Percentiles rank a stretch among this genome's conserved stretches.
Evolutionary conservation across 2,329 filamentous ascomycete species (phyloP).

Genomic region (Pseudogymnoascus sp.): DNA sequence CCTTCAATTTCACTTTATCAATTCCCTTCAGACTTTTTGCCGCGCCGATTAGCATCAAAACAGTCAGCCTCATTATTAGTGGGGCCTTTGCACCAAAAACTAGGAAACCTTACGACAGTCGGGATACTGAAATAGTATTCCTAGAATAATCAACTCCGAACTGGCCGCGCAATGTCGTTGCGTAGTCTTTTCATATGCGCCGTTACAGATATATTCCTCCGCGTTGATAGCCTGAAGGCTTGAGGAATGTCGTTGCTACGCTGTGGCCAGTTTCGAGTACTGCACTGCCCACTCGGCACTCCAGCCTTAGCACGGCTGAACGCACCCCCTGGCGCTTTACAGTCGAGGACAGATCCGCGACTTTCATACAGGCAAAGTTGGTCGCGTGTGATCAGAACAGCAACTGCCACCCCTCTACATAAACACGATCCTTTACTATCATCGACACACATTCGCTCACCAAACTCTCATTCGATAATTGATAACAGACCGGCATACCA

Average conservation of each 20-base stretch:
- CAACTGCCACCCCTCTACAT: constrained; percentile 1
- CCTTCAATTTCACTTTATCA: neutral
- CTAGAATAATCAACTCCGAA: constrained; percentile 5
- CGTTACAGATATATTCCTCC: neutral
- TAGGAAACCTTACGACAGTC: neutral
- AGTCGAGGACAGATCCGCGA: constrained; percentile 29
- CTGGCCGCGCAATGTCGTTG: constrained; percentile 8
- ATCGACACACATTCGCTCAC: neutral
- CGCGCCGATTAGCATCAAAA: neutral
- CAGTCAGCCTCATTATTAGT: constrained; percentile 6
- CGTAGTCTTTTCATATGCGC: constrained; percentile 6
- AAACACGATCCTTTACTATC: neutral
- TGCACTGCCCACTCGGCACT: constrained; percentile 9
- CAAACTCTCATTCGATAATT: neutral
- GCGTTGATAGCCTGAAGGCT: constrained; percentile 1
- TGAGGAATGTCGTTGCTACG: constrained; percentile 9
- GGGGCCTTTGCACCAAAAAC: constrained; percentile 1
- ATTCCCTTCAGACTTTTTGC: neutral
- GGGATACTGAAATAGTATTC: neutral
- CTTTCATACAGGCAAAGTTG: constrained; percentile 5
- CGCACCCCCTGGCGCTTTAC: constrained; percentile 15
- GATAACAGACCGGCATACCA: neutral
- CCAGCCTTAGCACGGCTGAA: constrained; percentile 19
- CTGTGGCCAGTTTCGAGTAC: constrained; percentile 1
- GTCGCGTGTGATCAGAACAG: constrained; percentile 7